phyloP scores from a whole-genome alignment of 192 early-diverging fungal genomes.

The Gonapodya prolifera region DNA sequence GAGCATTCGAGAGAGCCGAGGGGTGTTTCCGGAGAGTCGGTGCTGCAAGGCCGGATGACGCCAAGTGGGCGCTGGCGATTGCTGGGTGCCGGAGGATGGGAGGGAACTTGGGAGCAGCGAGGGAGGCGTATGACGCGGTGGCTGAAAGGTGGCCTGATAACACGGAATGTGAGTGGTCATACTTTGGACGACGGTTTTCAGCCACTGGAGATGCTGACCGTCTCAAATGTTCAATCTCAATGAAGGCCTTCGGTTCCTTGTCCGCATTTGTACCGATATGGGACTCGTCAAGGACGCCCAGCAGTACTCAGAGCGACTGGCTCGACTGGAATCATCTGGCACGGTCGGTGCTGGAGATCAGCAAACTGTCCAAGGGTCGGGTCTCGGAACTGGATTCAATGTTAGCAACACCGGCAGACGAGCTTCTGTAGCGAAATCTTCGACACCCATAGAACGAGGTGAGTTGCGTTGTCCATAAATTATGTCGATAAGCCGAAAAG shows the following conservation, averaged over 20 bases:
- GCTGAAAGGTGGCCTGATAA: slow-evolving; percentile 43
- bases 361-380: no score
- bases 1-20: slow-evolving; percentile 45
- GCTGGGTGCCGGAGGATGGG: slow-evolving; percentile 34
- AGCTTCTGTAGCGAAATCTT: no score
- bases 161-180: slow-evolving; percentile 30
- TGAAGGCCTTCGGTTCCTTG: slow-evolving; percentile 40
- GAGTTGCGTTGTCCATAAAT: no score
- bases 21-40: slow-evolving; percentile 41
- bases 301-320: slow-evolving; percentile 33
- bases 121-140: slow-evolving; percentile 39
- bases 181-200: no score
- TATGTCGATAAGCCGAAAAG: no score
- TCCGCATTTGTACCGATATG: slow-evolving; percentile 44
- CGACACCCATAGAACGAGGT: no score
- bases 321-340: no score
- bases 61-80: slow-evolving; percentile 48
- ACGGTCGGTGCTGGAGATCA: no score
- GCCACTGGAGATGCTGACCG: background rate
- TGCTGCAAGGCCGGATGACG: slow-evolving; percentile 31
- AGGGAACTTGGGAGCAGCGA: slow-evolving; percentile 40
- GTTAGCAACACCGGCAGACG: no score
- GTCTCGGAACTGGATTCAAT: no score
- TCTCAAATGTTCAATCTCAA: background rate
- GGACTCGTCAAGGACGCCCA: slow-evolving; percentile 42